phyloP scores from a whole-genome alignment of 2,329 filamentous ascomycete genomes.

The Fusarium papillatum region DNA sequence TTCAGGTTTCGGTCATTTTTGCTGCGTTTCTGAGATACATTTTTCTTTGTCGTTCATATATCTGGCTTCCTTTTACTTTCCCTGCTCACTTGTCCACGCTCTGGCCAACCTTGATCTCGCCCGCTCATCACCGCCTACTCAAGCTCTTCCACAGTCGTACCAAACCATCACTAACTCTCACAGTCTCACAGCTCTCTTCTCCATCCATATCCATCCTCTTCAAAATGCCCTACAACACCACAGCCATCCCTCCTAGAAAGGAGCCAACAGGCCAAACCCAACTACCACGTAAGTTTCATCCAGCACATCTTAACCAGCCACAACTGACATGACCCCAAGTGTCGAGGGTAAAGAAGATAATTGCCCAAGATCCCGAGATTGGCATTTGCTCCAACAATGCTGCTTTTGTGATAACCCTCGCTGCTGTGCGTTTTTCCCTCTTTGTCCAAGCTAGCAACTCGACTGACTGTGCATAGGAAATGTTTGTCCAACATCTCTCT shows the following conservation, averaged over 20 bases:
- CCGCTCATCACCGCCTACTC: not conserved
- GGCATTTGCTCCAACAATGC: constrained; percentile 92
- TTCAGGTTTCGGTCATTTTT: not conserved
- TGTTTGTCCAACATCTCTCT: constrained; percentile 95
- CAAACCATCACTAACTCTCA: not conserved
- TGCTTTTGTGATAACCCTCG: constrained; percentile 92
- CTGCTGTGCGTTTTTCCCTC: constrained; percentile 73
- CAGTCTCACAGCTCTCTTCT: not conserved
- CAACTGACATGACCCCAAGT: constrained; percentile 65
- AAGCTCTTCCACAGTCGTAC: not conserved
- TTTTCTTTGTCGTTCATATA: not conserved
- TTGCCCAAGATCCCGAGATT: constrained; percentile 89
- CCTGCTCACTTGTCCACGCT: not conserved
- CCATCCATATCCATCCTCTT: not conserved
- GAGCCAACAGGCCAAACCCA: constrained; percentile 89
- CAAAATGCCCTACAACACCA: constrained; percentile 91
- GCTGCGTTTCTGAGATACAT: not conserved
- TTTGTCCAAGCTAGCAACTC: not conserved
- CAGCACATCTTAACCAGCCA: not conserved
- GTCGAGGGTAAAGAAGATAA: constrained; percentile 95
- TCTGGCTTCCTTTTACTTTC: not conserved
- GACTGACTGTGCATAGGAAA: constrained; percentile 71
- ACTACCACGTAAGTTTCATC: constrained; percentile 79
- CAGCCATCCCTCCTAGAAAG: constrained; percentile 82
- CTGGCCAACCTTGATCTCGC: not conserved